These are phyloP conservation scores for Coniochaeta sp. DNA, from an alignment of 2,329 filamentous ascomycete species.

Conservation along the genomic window DNA sequence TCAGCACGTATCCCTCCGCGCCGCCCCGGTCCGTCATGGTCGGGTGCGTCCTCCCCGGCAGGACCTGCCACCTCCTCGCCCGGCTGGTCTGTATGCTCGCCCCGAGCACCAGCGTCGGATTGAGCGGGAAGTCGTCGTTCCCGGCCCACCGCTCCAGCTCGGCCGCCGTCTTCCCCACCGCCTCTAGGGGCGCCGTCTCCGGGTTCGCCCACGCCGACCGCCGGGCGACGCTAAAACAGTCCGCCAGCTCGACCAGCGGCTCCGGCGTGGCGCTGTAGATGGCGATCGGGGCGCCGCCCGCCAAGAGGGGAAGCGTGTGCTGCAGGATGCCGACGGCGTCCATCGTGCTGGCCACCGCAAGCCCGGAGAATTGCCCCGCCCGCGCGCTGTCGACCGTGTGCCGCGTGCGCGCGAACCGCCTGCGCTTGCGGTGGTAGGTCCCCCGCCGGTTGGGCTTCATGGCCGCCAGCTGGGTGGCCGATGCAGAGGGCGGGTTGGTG, in stretches of 20 bases:
- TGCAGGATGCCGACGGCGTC: conserved; percentile 70
- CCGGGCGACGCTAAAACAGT: conserved; percentile 76
- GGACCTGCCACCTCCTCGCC: conserved; percentile 77
- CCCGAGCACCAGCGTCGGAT: conserved; percentile 76
- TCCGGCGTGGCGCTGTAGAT: conserved; percentile 81
- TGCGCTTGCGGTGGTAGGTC: conserved; percentile 81
- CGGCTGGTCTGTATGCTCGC: conserved; percentile 75
- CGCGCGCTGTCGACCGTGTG: conserved; percentile 69
- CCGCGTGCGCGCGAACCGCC: conserved; percentile 68
- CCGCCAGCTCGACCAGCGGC: conserved; percentile 67
- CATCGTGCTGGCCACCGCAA: conserved; percentile 78
- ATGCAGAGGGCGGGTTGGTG: conserved; percentile 51
- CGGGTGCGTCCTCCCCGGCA: conserved; percentile 88
- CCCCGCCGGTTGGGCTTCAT: conserved; percentile 80
- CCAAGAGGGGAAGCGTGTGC: conserved; percentile 69
- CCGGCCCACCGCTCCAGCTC: conserved; percentile 51
- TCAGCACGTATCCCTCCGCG: conserved; percentile 85
- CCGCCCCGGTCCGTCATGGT: conserved; percentile 86
- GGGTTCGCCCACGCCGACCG: conserved; percentile 58
- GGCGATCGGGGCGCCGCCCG: conserved; percentile 76
- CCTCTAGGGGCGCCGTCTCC: conserved; percentile 29
- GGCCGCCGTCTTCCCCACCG: conserved; percentile 33
- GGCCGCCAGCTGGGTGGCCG: conserved; percentile 53
- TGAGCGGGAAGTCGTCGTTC: conserved; percentile 74
- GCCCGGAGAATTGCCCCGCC: conserved; percentile 71